Evolutionary conservation across 75 land plant genomes (phyloP), one percentile per base, ranked within the genome.

Genomic region (Cupressus sempervirens): DNA sequence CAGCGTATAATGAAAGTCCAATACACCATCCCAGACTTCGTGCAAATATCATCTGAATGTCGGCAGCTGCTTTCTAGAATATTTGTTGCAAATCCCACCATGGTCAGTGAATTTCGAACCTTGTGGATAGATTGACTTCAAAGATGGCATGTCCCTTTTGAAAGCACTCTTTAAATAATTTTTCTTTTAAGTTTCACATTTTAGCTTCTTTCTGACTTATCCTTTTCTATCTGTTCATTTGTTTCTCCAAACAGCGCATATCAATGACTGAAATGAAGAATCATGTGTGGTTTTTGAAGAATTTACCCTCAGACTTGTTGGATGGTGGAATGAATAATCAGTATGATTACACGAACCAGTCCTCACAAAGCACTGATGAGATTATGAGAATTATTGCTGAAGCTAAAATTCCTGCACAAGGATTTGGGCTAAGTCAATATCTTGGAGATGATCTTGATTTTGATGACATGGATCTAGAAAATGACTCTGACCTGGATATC

Each of bases 211-310:
- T 45, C 32, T 3, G 3, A 79, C 46, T 79, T 45, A 79, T 79
- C 11, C 32, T 79, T 23, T n/a, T 79, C 4, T 45, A n/a, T 36
- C 52, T 79, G 30, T 43, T 79, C 36, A 35, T 43, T 50, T 11
- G 48, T 23, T 79, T 43, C 81, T 36, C 81, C 23, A 43, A 38
- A 68, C 90, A 96, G 98, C 91, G 98, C 80, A 96, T 96, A 75
- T 88, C 93, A 9, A 94, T 96, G 30, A 86, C 89, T 30, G 98
- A 96, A 88, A 94, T 96, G 16, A 88, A 88, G 73, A 92, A 91
- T 86, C 98, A 96, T 38, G 93, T 90, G 68, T 96, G 98, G 98
- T 96, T 96, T 86, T 86, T 93, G 76, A 94, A 91, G 91, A 96
- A 96, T 85, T 91, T 96, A 30, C 96, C 98, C 4, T 88, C 89